These are phyloP conservation scores for Vaccinium corymbosum DNA, from an alignment of 148 eudicot genomes.

Conservation along the genomic window DNA sequence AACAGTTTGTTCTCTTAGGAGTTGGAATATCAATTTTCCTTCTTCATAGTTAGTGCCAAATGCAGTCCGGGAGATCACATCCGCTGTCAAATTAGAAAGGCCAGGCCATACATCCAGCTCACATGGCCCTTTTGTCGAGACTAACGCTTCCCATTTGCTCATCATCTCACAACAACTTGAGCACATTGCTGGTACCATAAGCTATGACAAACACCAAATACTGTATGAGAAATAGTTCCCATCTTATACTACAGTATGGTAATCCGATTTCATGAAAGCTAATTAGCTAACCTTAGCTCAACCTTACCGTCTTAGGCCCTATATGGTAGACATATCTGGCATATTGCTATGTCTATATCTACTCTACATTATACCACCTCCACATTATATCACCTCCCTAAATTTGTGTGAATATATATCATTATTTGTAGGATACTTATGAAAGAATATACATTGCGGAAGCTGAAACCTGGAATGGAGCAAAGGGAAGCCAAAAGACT, in stretches of 20 bases:
- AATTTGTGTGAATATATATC: too few species aligned
- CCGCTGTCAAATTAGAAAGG: constrained; percentile 20
- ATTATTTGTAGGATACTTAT: too few species aligned
- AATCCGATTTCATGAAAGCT: too few species aligned
- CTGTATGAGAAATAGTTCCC: neutral
- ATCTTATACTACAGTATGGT: neutral
- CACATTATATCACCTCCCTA: too few species aligned
- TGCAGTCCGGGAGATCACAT: constrained; percentile 28
- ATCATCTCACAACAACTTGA: constrained; percentile 33
- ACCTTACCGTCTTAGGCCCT: neutral
- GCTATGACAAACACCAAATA: constrained; percentile 10
- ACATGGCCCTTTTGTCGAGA: constrained; percentile 4
- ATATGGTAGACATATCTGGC: too few species aligned
- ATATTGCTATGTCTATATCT: too few species aligned
- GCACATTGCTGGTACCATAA: constrained; percentile 34
- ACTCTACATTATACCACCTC: too few species aligned
- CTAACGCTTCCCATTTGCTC: constrained; percentile 27
- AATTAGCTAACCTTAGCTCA: neutral
- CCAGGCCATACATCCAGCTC: constrained; percentile 35
- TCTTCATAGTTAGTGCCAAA: constrained; percentile 26
- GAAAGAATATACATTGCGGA: too few species aligned
- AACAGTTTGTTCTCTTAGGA: constrained; percentile 26
- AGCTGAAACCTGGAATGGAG: too few species aligned
- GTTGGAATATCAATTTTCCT: constrained; percentile 27
- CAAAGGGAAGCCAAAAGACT: too few species aligned